Conservation (phyloP, 805 yeast species). For the Pichia manshurica region DNA sequence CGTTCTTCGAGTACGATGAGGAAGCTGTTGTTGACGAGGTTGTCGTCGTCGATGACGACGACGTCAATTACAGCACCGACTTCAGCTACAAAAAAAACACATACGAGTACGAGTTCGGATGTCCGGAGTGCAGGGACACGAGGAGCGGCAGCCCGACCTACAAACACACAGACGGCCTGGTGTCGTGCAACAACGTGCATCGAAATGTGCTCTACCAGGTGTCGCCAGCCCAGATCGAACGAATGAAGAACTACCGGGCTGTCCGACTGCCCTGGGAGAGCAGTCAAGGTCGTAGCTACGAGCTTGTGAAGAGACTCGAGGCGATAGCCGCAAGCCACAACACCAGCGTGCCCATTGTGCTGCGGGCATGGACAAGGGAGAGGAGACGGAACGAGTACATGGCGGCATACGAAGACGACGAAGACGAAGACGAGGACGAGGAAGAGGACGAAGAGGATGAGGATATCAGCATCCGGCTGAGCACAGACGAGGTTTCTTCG, state of each 20-base stretch:
- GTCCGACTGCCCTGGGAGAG: neutral
- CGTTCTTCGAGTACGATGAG: too few species aligned
- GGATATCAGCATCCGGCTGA: too few species aligned
- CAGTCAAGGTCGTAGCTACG: neutral
- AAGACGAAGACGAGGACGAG: neutral
- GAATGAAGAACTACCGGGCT: conserved; percentile 1
- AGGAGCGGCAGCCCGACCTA: too few species aligned
- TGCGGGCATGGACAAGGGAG: neutral
- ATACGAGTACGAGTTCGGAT: too few species aligned
- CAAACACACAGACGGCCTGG: neutral
- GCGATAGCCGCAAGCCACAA: neutral
- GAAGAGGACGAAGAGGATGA: neutral
- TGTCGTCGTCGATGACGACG: too few species aligned
- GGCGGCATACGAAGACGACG: neutral
- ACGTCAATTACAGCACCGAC: too few species aligned
- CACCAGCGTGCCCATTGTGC: conserved; percentile 1
- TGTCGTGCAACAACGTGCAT: neutral
- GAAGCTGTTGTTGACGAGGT: too few species aligned
- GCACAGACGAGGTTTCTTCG: too few species aligned
- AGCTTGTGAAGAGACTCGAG: neutral
- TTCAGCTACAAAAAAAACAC: too few species aligned
- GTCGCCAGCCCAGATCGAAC: conserved; percentile 2
- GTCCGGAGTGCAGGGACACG: too few species aligned
- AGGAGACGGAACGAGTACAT: neutral
- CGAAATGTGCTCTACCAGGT: neutral